Conservation (phyloP, 2,329 filamentous ascomycete species). For the Tolypocladium sp. region DNA sequence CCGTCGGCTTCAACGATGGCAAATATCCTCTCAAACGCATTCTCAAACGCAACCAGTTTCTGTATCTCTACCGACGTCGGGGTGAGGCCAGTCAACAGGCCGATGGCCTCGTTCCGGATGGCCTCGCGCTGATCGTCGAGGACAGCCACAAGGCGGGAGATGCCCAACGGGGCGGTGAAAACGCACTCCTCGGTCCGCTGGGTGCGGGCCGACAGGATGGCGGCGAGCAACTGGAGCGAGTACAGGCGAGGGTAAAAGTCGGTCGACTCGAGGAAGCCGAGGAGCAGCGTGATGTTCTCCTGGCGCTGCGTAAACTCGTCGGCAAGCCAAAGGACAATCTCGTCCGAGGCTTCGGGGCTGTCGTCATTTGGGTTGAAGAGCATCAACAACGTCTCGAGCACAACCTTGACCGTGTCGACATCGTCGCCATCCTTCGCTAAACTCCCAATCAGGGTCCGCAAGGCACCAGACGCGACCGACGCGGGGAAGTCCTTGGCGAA, state of each 20-base stretch:
- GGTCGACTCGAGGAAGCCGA: conserved; percentile 77
- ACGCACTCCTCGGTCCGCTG: conserved; percentile 94
- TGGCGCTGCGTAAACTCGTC: conserved; percentile 97
- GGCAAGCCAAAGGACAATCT: conserved; percentile 90
- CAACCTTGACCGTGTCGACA: conserved; percentile 90
- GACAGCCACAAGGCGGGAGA: conserved; percentile 73
- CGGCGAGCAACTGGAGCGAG: conserved; percentile 77
- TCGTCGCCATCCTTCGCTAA: conserved; percentile 84
- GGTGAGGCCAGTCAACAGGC: conserved; percentile 82
- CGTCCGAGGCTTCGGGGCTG: conserved; percentile 88
- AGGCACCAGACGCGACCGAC: conserved; percentile 86
- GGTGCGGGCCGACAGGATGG: conserved; percentile 75
- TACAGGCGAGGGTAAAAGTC: conserved; percentile 92
- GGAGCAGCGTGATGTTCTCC: conserved; percentile 87
- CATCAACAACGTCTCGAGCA: conserved; percentile 90
- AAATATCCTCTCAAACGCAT: conserved; percentile 83
- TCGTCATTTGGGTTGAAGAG: conserved; percentile 66
- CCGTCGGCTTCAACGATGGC: conserved; percentile 75
- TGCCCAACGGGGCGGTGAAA: conserved; percentile 78
- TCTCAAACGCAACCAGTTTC: conserved; percentile 92
- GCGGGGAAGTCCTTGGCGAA: conserved; percentile 96
- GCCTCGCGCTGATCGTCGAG: conserved; percentile 82
- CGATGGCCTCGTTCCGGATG: conserved; percentile 76
- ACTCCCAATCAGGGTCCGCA: conserved; percentile 78
- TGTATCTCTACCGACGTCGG: conserved; percentile 81